Evolutionary conservation across 1,139 yeast genomes (phyloP).

Genomic region (Oligophagozyma castellii): DNA sequence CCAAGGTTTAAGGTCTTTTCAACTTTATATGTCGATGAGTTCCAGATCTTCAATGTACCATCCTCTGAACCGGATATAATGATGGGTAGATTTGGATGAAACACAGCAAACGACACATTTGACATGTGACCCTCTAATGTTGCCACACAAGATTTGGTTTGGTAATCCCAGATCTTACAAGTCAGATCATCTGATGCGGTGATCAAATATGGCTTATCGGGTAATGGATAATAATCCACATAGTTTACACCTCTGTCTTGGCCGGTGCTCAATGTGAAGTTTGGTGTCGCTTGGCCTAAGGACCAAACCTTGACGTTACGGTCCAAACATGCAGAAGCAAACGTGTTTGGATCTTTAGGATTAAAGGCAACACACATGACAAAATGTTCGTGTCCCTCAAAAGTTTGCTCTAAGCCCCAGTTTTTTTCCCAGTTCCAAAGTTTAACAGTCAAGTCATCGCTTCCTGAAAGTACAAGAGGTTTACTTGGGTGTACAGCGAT

Average conservation of each 20-base stretch:
- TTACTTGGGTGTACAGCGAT: slow-evolving; percentile 90
- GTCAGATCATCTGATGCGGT: slow-evolving; percentile 90
- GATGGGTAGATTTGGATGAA: slow-evolving; percentile 92
- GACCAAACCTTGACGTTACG: slow-evolving; percentile 97
- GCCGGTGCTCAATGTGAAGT: slow-evolving; percentile 83
- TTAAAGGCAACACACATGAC: slow-evolving; percentile 91
- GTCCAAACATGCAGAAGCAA: slow-evolving; percentile 94
- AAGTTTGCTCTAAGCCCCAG: slow-evolving; percentile 83
- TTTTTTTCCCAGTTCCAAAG: slow-evolving; percentile 95
- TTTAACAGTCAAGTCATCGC: slow-evolving; percentile 84
- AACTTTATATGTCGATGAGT: slow-evolving; percentile 63
- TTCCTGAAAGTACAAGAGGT: slow-evolving; percentile 77
- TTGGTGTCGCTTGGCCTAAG: slow-evolving; percentile 76
- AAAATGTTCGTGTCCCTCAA: slow-evolving; percentile 92
- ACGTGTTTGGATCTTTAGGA: slow-evolving; percentile 94
- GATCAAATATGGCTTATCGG: slow-evolving; percentile 90
- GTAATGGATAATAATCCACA: slow-evolving; percentile 92
- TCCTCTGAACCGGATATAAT: slow-evolving; percentile 76
- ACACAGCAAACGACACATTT: slow-evolving; percentile 90
- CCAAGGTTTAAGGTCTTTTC: slow-evolving; percentile 87
- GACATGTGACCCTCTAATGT: slow-evolving; percentile 87
- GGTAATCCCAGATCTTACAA: slow-evolving; percentile 92
- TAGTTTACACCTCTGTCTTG: slow-evolving; percentile 89
- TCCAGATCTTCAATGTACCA: slow-evolving; percentile 70
- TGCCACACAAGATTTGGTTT: slow-evolving; percentile 91